phyloP scores from a whole-genome alignment of 129 eudicot genomes.

The Scalesia atractyloides region DNA sequence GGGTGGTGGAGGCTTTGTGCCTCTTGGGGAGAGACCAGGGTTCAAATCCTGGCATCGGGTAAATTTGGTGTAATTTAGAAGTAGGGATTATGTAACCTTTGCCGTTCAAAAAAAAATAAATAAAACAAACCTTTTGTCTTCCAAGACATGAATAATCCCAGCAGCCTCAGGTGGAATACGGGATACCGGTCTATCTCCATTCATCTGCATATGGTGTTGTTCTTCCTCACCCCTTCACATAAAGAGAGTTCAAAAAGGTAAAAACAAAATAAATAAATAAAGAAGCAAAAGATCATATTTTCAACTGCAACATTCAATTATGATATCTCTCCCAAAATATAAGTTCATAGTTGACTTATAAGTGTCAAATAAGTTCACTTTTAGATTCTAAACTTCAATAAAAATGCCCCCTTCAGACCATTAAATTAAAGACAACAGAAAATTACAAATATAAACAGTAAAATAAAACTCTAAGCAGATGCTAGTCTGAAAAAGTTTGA shows the following conservation, averaged over 20 bases:
- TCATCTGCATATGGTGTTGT: slow-evolving; percentile 15
- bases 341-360: slow-evolving; percentile 5
- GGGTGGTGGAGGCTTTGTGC: too few relatives aligned
- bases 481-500: neutral
- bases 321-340: neutral
- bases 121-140: slow-evolving; percentile 46
- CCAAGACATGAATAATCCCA: slow-evolving; percentile 28
- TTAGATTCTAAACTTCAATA: neutral
- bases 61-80: too few relatives aligned
- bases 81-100: too few relatives aligned
- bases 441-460: neutral
- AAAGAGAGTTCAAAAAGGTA: neutral
- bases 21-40: too few relatives aligned
- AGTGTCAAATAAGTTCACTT: slow-evolving; percentile 5
- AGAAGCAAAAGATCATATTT: neutral
- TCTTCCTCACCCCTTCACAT: slow-evolving; percentile 35
- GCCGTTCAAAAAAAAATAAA: too few relatives aligned
- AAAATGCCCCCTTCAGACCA: slow-evolving; percentile 2
- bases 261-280: too few relatives aligned
- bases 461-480: slow-evolving; percentile 3
- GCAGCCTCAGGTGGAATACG: slow-evolving; percentile 42
- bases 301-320: slow-evolving; percentile 7
- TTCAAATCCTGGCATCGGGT: too few relatives aligned
- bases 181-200: slow-evolving; percentile 36
- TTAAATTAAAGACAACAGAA: neutral